Conservation (phyloP, 441 rosid genomes). For the Bocquillonia castaneifolia region DNA sequence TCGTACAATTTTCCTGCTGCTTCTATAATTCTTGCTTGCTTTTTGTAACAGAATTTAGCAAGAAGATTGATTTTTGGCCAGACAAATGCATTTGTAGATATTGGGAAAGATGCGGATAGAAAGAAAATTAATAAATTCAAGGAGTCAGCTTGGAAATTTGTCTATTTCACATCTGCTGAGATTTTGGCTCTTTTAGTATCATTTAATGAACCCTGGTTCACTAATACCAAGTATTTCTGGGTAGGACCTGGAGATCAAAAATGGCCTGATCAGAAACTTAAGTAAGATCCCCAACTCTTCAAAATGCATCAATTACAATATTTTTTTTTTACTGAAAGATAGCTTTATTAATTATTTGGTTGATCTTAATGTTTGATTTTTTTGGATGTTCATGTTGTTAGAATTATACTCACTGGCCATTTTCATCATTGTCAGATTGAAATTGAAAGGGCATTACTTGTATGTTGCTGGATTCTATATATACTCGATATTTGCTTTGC, state of each 20-base stretch:
- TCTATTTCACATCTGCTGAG: constrained; percentile 72
- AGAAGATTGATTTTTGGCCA: constrained; percentile 51
- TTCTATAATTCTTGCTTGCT: no score
- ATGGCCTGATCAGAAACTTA: constrained; percentile 79
- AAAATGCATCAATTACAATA: background rate
- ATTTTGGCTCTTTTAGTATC: constrained; percentile 51
- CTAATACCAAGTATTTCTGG: constrained; percentile 69
- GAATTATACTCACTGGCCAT: constrained; percentile 16
- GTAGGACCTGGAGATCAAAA: constrained; percentile 70
- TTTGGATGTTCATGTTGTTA: background rate
- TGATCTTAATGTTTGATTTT: background rate
- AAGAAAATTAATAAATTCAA: constrained; percentile 62
- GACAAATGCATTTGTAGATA: constrained; percentile 17
- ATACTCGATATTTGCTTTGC: constrained; percentile 81
- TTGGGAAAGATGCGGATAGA: constrained; percentile 28
- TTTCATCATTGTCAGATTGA: constrained; percentile 44
- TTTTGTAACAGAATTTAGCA: constrained; percentile 48
- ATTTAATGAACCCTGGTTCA: constrained; percentile 79
- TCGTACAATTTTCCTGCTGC: constrained; percentile 3
- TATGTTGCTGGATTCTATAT: constrained; percentile 86
- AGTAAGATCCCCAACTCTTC: constrained; percentile 40
- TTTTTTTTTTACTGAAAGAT: background rate
- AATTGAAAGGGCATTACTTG: constrained; percentile 73
- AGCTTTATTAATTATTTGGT: background rate
- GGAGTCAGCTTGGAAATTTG: constrained; percentile 88